phyloP scores from a whole-genome alignment of 257 asterid genomes.

The Capsicum rhomboideum region DNA sequence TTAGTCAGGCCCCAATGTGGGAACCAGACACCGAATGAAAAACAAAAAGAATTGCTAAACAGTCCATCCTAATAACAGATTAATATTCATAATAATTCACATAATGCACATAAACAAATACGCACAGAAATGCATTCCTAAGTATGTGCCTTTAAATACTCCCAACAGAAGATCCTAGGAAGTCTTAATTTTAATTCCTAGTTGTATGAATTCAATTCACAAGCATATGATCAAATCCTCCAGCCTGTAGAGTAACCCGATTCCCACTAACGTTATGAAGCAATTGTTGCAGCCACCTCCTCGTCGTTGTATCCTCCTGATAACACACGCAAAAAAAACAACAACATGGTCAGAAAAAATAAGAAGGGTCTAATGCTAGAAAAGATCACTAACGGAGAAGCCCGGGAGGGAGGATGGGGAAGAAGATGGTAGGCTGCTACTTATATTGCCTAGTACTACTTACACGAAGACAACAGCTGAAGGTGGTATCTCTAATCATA shows the following conservation, averaged over 20 bases:
- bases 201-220: slow-evolving; percentile 8
- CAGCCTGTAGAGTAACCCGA: slow-evolving; percentile 62
- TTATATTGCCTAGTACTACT: background rate
- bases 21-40: too few species aligned
- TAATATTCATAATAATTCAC: background rate
- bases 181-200: background rate
- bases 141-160: background rate
- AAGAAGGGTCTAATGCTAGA: background rate
- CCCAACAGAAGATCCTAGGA: background rate
- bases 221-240: slow-evolving; percentile 65
- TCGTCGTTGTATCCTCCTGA: slow-evolving; percentile 83
- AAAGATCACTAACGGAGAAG: background rate
- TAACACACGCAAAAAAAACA: background rate
- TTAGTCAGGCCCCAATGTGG: too few species aligned
- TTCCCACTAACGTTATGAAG: slow-evolving; percentile 68
- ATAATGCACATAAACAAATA: background rate
- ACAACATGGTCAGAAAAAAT: background rate
- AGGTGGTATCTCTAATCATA: slow-evolving; percentile 27
- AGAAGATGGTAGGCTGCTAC: background rate
- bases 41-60: background rate
- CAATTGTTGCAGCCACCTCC: slow-evolving; percentile 87
- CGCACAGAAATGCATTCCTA: background rate
- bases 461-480: slow-evolving; percentile 21
- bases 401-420: background rate
- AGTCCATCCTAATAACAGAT: background rate